Conservation (phyloP, 2,329 filamentous ascomycete genomes). For the Incumbomyces delicatus region DNA sequence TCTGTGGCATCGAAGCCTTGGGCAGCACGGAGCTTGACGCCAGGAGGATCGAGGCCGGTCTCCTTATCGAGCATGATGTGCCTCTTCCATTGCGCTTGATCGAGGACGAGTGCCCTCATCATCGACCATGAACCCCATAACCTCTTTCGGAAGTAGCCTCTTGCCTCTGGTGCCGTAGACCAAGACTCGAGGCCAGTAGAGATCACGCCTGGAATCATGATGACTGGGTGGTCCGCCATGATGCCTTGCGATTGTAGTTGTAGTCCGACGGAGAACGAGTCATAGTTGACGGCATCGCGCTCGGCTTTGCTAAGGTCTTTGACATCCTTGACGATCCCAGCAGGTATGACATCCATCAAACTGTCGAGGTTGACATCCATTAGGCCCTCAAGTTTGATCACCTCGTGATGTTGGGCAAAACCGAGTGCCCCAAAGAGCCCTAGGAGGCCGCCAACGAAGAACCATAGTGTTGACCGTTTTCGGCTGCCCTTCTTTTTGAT, state of each 20-base stretch:
- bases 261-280: slow-evolving; percentile 84
- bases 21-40: slow-evolving; percentile 80
- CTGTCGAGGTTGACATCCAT: slow-evolving; percentile 69
- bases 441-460: slow-evolving; percentile 78
- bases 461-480: slow-evolving; percentile 70
- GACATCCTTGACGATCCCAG: slow-evolving; percentile 75
- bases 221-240: slow-evolving; percentile 71
- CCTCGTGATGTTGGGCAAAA: slow-evolving; percentile 79
- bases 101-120: slow-evolving; percentile 89
- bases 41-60: slow-evolving; percentile 82
- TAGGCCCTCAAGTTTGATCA: slow-evolving; percentile 71
- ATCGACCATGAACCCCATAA: slow-evolving; percentile 98
- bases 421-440: slow-evolving; percentile 81
- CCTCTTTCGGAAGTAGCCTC: slow-evolving; percentile 86
- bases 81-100: slow-evolving; percentile 88
- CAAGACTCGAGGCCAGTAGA: slow-evolving; percentile 95
- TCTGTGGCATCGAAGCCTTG: slow-evolving; percentile 97
- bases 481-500: slow-evolving; percentile 44
- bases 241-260: slow-evolving; percentile 75
- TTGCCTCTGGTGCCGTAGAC: slow-evolving; percentile 76
- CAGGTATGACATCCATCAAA: slow-evolving; percentile 77
- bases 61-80: slow-evolving; percentile 94
- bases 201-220: slow-evolving; percentile 97
- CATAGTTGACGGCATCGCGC: slow-evolving; percentile 78
- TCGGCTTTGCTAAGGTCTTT: slow-evolving; percentile 81